Percentiles rank a stretch among this genome's conserved stretches.
phyloP scores from a whole-genome alignment of 805 yeast genomes.

The Myxozyma geophila region DNA sequence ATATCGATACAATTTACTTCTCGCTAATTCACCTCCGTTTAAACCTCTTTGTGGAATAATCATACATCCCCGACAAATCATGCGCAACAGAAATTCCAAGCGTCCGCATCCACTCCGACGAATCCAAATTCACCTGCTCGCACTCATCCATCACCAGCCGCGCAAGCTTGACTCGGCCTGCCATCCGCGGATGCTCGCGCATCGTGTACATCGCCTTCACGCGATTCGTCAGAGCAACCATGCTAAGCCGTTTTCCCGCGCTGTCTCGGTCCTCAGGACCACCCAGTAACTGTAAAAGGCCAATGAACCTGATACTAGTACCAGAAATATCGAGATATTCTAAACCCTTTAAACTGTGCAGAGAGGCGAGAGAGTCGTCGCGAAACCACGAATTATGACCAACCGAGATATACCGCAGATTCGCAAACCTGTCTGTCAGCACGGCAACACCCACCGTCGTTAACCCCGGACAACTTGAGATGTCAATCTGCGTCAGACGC shows the following conservation, averaged over 20 bases:
- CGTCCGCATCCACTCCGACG: conserved; percentile 17
- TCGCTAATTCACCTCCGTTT: not conserved
- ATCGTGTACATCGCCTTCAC: conserved; percentile 6
- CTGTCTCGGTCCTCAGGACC: conserved; percentile 1
- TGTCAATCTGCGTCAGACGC: not conserved
- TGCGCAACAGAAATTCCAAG: conserved; percentile 18
- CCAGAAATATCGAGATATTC: conserved; percentile 19
- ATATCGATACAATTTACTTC: too few relatives aligned
- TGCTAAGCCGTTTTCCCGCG: conserved; percentile 4
- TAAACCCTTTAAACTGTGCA: not conserved
- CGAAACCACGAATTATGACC: conserved; percentile 6
- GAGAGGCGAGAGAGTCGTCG: not conserved
- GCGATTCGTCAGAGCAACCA: not conserved
- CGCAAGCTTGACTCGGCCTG: not conserved
- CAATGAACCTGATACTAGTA: conserved; percentile 7
- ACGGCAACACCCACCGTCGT: not conserved
- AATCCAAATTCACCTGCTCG: conserved; percentile 7
- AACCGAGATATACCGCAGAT: not conserved
- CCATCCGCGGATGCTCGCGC: not conserved
- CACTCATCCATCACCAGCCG: conserved; percentile 12
- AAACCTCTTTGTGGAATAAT: not conserved
- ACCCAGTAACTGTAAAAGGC: not conserved
- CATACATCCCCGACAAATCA: conserved; percentile 16
- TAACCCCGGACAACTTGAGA: conserved; percentile 10
- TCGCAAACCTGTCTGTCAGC: not conserved